phyloP scores from a whole-genome alignment of 2,329 filamentous ascomycete species.

The Neonectria ditissima region DNA sequence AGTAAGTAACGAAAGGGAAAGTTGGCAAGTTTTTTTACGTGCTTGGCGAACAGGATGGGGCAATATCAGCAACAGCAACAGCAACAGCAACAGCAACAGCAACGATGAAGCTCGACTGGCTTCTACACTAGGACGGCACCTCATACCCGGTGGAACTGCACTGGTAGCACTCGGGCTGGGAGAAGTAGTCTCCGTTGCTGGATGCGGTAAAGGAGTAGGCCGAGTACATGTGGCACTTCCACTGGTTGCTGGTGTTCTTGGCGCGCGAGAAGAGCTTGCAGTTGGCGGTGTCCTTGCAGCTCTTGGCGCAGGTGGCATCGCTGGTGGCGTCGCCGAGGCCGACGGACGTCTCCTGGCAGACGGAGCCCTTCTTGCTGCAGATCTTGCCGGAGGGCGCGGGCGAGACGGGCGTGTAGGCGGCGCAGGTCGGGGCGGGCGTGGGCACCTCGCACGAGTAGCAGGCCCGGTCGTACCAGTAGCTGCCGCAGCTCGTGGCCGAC shows the following conservation, averaged over 20 bases:
- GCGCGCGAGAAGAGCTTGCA: slow-evolving; percentile 7
- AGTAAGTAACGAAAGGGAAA: background rate
- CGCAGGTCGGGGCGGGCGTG: background rate
- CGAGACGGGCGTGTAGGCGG: background rate
- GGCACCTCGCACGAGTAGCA: slow-evolving; percentile 1
- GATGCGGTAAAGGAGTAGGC: background rate
- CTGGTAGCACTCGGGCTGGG: slow-evolving; percentile 3
- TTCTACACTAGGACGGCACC: background rate
- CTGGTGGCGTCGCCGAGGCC: slow-evolving; percentile 1
- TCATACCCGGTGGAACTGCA: background rate
- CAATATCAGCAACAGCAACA: too few relatives aligned
- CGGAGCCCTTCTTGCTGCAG: background rate
- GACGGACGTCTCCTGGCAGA: slow-evolving; percentile 1
- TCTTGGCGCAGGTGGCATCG: slow-evolving; percentile 2
- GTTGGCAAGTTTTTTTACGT: background rate
- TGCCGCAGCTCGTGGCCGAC: slow-evolving; percentile 1
- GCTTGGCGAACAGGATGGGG: too few relatives aligned
- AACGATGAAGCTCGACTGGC: too few relatives aligned
- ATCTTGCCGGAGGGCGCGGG: background rate
- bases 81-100: too few relatives aligned
- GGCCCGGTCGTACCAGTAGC: background rate
- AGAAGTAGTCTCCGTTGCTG: background rate
- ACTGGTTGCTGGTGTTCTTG: background rate
- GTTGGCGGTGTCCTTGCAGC: background rate
- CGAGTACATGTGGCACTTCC: slow-evolving; percentile 1